These are phyloP conservation scores for Musa beccarii DNA, from an alignment of 176 grass and related monocot species.

Conservation along the genomic window DNA sequence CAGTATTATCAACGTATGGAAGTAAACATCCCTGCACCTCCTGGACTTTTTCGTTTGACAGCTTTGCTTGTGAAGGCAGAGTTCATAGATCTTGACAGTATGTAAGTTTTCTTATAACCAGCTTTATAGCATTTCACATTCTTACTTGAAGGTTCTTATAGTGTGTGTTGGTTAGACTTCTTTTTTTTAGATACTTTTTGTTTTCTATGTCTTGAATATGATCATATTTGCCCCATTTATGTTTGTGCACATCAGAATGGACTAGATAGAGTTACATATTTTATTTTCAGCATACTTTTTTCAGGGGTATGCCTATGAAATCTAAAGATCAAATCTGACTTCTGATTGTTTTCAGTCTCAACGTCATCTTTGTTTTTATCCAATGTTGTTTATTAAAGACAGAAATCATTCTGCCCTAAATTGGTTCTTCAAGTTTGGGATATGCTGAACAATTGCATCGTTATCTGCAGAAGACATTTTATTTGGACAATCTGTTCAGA, in stretches of 20 bases:
- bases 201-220: neutral
- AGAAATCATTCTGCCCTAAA: too few relatives aligned
- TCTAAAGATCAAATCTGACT: too few relatives aligned
- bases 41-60: conserved; percentile 64
- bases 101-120: conserved; percentile 42
- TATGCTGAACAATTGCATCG: neutral
- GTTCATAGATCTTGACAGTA: conserved; percentile 85
- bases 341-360: too few relatives aligned
- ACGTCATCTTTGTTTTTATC: too few relatives aligned
- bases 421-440: conserved; percentile 7
- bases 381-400: too few relatives aligned
- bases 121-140: neutral
- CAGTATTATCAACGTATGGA: conserved; percentile 96
- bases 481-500: neutral
- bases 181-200: neutral
- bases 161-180: neutral
- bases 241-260: neutral
- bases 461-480: conserved; percentile 1
- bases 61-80: conserved; percentile 80
- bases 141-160: conserved; percentile 9
- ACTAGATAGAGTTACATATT: too few relatives aligned
- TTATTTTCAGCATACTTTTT: too few relatives aligned
- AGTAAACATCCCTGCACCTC: conserved; percentile 57
- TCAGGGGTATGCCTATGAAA: too few relatives aligned
- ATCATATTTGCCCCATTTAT: neutral